These are phyloP conservation scores for Kazachstania bromeliacearum DNA, from an alignment of 805 yeast genomes.

Conservation along the genomic window DNA sequence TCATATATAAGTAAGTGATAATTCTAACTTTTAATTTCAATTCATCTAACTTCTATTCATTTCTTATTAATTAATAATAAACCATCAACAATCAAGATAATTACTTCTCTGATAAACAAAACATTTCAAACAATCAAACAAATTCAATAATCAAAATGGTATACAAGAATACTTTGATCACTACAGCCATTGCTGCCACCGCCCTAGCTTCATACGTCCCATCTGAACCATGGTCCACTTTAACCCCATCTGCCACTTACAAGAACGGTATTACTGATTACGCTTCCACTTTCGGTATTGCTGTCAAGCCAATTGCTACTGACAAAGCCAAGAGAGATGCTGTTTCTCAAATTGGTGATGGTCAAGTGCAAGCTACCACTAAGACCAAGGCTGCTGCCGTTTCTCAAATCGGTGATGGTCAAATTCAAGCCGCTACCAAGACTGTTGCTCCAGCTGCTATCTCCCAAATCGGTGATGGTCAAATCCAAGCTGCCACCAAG, in stretches of 20 bases:
- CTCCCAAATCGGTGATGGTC: constrained; percentile 33
- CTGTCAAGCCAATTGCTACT: constrained; percentile 28
- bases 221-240: constrained; percentile 32
- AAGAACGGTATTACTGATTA: constrained; percentile 29
- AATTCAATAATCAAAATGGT: constrained; percentile 8
- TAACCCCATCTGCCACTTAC: constrained; percentile 31
- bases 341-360: constrained; percentile 51
- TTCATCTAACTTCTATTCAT: too few species aligned
- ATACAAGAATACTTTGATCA: constrained; percentile 14
- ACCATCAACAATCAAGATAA: too few species aligned
- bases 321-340: constrained; percentile 31
- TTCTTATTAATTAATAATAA: too few species aligned
- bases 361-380: constrained; percentile 39
- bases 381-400: constrained; percentile 23
- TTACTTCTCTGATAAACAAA: too few species aligned
- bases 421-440: constrained; percentile 26
- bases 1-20: too few species aligned
- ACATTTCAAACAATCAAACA: neutral
- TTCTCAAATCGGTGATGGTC: constrained; percentile 34
- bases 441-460: constrained; percentile 25
- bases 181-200: constrained; percentile 19
- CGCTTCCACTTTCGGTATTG: constrained; percentile 33
- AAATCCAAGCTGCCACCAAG: constrained; percentile 41
- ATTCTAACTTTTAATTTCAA: too few species aligned
- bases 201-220: constrained; percentile 15